Evolutionary conservation across 306 rosid species (phyloP).

Genomic region (Cicer chorassanicum): DNA sequence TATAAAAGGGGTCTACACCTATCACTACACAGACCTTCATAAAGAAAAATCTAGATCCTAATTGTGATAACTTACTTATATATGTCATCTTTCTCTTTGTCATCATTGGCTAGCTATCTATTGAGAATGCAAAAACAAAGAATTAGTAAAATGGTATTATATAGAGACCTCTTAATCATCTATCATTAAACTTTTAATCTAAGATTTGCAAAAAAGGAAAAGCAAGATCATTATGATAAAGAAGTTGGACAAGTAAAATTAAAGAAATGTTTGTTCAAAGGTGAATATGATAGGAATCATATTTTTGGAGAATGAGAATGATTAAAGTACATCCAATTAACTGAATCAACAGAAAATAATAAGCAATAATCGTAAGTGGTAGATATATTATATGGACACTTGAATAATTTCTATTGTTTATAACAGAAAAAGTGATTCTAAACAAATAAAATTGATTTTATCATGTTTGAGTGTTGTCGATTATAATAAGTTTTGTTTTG

Average conservation of each 20-base stretch:
- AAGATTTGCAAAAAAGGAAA: slow-evolving; percentile 59
- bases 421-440: slow-evolving; percentile 21
- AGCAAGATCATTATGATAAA: slow-evolving; percentile 60
- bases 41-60: slow-evolving; percentile 59
- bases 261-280: slow-evolving; percentile 64
- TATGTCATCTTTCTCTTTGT: slow-evolving; percentile 46
- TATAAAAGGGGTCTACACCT: slow-evolving; percentile 42
- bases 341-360: slow-evolving; percentile 59
- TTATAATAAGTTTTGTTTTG: too few species aligned
- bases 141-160: slow-evolving; percentile 38
- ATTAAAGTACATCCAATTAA: slow-evolving; percentile 52
- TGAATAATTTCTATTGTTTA: slow-evolving; percentile 28
- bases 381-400: slow-evolving; percentile 39
- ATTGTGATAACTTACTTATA: slow-evolving; percentile 67
- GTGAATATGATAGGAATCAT: slow-evolving; percentile 54
- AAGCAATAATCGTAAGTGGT: slow-evolving; percentile 47
- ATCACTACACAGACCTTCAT: slow-evolving; percentile 43
- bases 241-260: slow-evolving; percentile 60
- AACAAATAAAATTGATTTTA: too few species aligned
- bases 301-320: slow-evolving; percentile 47
- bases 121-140: slow-evolving; percentile 52
- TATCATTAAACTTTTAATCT: slow-evolving; percentile 60
- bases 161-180: slow-evolving; percentile 49
- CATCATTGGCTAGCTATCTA: slow-evolving; percentile 47
- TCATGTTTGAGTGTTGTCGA: too few species aligned